Evolutionary conservation across 306 rosid genomes (phyloP).

Genomic region (Dalbergia oliveri): DNA sequence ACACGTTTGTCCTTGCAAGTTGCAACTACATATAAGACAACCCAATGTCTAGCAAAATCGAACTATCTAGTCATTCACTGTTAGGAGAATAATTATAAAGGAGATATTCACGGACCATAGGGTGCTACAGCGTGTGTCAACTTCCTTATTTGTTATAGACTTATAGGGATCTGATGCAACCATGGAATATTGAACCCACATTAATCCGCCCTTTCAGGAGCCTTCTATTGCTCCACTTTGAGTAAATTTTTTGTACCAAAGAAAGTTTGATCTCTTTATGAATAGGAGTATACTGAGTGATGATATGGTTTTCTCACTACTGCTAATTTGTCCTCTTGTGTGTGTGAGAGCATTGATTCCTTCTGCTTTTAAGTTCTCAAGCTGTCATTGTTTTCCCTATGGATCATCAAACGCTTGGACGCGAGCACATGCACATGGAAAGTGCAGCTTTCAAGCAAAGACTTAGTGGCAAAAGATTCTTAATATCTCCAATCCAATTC

Average conservation of each 20-base stretch:
- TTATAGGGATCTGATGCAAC: background rate
- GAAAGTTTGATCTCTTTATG: background rate
- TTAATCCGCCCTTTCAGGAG: background rate
- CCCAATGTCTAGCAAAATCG: no score
- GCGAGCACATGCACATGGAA: slow-evolving; percentile 21
- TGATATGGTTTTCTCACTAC: background rate
- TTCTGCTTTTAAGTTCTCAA: slow-evolving; percentile 7
- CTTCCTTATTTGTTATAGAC: background rate
- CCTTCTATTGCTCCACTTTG: background rate
- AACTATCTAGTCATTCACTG: no score
- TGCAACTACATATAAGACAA: background rate
- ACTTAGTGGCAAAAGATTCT: slow-evolving; percentile 14
- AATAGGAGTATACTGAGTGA: background rate
- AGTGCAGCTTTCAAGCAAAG: background rate
- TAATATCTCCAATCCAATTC: slow-evolving; percentile 6
- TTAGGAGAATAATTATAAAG: no score
- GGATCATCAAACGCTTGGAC: slow-evolving; percentile 13
- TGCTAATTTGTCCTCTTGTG: slow-evolving; percentile 16
- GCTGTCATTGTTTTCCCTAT: slow-evolving; percentile 41
- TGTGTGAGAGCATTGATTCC: slow-evolving; percentile 39
- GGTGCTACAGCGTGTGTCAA: background rate
- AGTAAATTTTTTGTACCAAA: background rate
- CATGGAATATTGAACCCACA: background rate
- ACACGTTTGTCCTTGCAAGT: background rate
- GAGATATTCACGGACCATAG: no score